A percentile compares a stretch with the other conserved stretches of the same genome.
These are phyloP conservation scores for Arthroderma sp. DNA, from an alignment of 2,329 filamentous ascomycete genomes.

Conservation along the genomic window DNA sequence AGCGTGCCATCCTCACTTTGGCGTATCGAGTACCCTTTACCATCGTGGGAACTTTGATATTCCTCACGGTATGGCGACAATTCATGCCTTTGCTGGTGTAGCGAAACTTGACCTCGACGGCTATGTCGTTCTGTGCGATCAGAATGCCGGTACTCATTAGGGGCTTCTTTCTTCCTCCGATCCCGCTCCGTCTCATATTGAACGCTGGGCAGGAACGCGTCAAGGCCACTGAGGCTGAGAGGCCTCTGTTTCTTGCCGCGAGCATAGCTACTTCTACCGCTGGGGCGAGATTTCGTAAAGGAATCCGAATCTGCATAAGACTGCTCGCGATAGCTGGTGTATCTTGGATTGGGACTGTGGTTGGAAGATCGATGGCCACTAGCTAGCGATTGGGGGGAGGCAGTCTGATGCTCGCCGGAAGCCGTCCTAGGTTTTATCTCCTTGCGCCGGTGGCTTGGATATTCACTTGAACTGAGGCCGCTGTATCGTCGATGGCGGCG, in stretches of 20 bases:
- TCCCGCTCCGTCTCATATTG: constrained; percentile 1
- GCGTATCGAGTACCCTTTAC: constrained; percentile 14
- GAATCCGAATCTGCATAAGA: constrained; percentile 33
- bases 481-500: too few species aligned
- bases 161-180: background rate
- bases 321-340: constrained; percentile 34
- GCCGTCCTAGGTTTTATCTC: too few species aligned
- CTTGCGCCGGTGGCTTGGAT: too few species aligned
- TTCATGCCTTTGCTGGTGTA: constrained; percentile 37
- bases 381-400: too few species aligned
- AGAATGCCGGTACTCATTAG: background rate
- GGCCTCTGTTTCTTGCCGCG: constrained; percentile 20
- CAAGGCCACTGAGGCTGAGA: constrained; percentile 27
- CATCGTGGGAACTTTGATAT: constrained; percentile 31
- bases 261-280: constrained; percentile 3
- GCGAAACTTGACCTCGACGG: constrained; percentile 30
- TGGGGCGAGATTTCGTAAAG: constrained; percentile 15
- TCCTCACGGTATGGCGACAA: constrained; percentile 31
- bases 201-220: constrained; percentile 17
- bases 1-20: constrained; percentile 2
- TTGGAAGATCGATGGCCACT: too few species aligned
- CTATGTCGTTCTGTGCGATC: constrained; percentile 14
- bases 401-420: too few species aligned
- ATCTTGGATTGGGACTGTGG: constrained; percentile 13
- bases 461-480: too few species aligned